Evolutionary conservation across 768 basidiomycete species (phyloP).

Genomic region (Collybiopsis luxurians): DNA sequence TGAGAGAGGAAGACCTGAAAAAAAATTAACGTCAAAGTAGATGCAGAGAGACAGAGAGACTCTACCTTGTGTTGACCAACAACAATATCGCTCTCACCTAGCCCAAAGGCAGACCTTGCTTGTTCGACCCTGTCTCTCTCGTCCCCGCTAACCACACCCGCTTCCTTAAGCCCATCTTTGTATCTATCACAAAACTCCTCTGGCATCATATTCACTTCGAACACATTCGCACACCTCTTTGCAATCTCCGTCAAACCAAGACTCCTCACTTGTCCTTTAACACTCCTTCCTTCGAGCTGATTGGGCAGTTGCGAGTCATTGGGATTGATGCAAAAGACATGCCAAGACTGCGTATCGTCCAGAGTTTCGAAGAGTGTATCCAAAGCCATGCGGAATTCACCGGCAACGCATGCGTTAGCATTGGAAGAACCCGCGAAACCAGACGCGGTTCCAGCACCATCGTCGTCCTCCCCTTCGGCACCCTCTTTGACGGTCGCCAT

Average conservation of each 20-base stretch:
- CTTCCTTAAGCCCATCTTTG: slow-evolving; percentile 53
- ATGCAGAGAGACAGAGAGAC: not conserved
- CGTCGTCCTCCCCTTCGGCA: slow-evolving; percentile 36
- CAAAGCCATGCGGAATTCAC: slow-evolving; percentile 83
- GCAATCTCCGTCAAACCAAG: slow-evolving; percentile 78
- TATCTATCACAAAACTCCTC: slow-evolving; percentile 88
- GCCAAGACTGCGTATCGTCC: slow-evolving; percentile 89
- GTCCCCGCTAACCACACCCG: slow-evolving; percentile 59
- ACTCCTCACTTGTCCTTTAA: slow-evolving; percentile 89
- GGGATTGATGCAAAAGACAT: slow-evolving; percentile 89
- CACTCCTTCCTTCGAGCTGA: slow-evolving; percentile 87
- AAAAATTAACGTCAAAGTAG: slow-evolving; percentile 7
- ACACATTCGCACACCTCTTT: slow-evolving; percentile 59
- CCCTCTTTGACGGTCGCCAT: slow-evolving; percentile 50
- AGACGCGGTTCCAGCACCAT: slow-evolving; percentile 19
- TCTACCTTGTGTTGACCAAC: slow-evolving; percentile 82
- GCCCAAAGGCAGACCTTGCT: slow-evolving; percentile 49
- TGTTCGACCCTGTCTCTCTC: slow-evolving; percentile 60
- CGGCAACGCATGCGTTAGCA: slow-evolving; percentile 67
- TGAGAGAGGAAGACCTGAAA: slow-evolving; percentile 86
- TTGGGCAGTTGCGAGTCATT: slow-evolving; percentile 95
- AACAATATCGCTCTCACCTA: slow-evolving; percentile 72
- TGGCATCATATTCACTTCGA: slow-evolving; percentile 83
- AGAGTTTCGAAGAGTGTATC: slow-evolving; percentile 86
- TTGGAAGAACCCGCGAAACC: slow-evolving; percentile 28